Evolutionary conservation across 768 basidiomycete genomes (phyloP), one percentile per base, ranked within the genome.

Genomic region (Termitomyces sp.): DNA sequence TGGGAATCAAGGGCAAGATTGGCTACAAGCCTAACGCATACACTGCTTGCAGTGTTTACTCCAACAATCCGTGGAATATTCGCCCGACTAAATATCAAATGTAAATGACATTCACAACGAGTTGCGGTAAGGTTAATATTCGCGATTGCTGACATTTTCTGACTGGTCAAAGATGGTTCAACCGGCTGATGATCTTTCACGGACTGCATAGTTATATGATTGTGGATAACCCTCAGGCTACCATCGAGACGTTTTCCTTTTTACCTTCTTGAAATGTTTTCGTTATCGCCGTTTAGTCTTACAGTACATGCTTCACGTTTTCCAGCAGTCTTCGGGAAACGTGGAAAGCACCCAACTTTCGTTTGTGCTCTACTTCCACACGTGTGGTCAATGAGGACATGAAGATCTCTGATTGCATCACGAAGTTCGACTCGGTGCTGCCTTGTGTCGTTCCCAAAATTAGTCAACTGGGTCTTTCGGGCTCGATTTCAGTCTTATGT

Each of bases 1-100:
- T 65, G 43, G 62, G 64, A 3, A 14, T 63, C 37, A 63, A 54
- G 40, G 6, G 23, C 25, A 58, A 43, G 35, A 64, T 66, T 41
- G 47, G 57, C 14, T 63, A 62, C 46, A 67, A 67, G 53, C 56
- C 63, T 12, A 57, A 64, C 27, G 54, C 57, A 10, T 67, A 60
- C 47, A 62, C 58, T 16, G 7, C 54, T 35, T 62, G 58, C 37
- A 17, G 21, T 2, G 19, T 54, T 67, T 37, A 25, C 9, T 16
- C 34, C 4, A 11, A 17, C 0, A 37, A 49, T 16, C 16, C 16
- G 34, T 49, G 48, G 48, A 17, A 25, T 11, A 49, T 49, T 37
- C 34, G 48, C 9, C 48, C 34, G 16, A 17, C 34, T 8, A 35
- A 17, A n/a, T 17, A 35, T 10, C 12, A 8, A 1, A 21, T 37